Evolutionary conservation across 1,139 yeast genomes (phyloP).

Genomic region (Nadsonia starkeyi-henricii): DNA sequence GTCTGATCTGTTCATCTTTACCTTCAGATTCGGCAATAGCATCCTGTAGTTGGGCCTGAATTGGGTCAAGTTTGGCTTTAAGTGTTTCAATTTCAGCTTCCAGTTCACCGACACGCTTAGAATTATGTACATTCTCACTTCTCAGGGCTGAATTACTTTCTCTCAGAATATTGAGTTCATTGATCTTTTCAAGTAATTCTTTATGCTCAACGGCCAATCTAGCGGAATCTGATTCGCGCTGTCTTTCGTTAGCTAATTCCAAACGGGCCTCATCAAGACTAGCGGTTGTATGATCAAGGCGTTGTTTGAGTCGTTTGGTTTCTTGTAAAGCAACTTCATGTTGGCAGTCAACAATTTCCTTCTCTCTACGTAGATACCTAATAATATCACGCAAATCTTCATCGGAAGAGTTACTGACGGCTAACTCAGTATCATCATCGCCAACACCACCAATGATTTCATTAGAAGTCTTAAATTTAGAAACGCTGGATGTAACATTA

Average conservation of each 20-base stretch:
- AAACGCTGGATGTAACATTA: conserved; percentile 15
- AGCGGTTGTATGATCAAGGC: conserved; percentile 19
- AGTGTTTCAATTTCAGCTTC: conserved; percentile 25
- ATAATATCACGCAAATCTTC: conserved; percentile 43
- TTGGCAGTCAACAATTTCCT: conserved; percentile 56
- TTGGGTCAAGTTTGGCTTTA: conserved; percentile 22
- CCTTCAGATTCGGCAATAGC: conserved; percentile 28
- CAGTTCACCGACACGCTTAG: conserved; percentile 21
- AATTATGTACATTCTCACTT: conserved; percentile 31
- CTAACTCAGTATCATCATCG: conserved; percentile 15
- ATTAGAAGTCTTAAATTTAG: conserved; percentile 6
- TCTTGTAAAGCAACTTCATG: conserved; percentile 38
- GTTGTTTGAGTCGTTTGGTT: conserved; percentile 30
- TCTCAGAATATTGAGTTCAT: conserved; percentile 54
- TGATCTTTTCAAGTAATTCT: conserved; percentile 44
- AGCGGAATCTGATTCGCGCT: conserved; percentile 29
- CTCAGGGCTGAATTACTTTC: conserved; percentile 64
- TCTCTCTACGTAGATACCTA: conserved; percentile 56
- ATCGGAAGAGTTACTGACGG: conserved; percentile 14
- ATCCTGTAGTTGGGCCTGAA: conserved; percentile 24
- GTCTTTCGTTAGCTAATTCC: conserved; percentile 21
- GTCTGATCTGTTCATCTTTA: conserved; percentile 28
- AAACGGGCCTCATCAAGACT: conserved; percentile 22
- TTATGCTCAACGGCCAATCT: conserved; percentile 35
- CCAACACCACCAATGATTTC: conserved; percentile 2